Evolutionary conservation across 2,329 filamentous ascomycete genomes (phyloP).

Genomic region (Fusarium torulosum): DNA sequence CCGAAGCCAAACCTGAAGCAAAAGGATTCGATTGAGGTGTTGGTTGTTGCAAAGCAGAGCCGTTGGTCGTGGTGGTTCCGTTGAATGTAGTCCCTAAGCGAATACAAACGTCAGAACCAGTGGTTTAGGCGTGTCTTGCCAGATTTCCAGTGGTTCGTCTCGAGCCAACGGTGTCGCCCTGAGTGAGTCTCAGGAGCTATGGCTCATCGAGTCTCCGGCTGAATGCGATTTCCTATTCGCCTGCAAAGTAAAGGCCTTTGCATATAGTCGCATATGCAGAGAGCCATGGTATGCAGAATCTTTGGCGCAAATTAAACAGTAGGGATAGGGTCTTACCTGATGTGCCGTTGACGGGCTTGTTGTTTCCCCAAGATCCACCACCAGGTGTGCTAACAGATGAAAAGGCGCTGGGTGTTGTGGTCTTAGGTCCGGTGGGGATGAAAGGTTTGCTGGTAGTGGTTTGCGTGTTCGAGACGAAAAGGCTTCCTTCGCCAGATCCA

Average conservation of each 20-base stretch:
- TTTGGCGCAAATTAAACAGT: slow-evolving; percentile 42
- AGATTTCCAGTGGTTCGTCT: slow-evolving; percentile 49
- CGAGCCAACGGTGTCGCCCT: slow-evolving; percentile 40
- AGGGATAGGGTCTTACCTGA: slow-evolving; percentile 45
- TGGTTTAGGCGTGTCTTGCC: slow-evolving; percentile 46
- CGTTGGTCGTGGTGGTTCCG: slow-evolving; percentile 33
- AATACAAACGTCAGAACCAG: slow-evolving; percentile 49
- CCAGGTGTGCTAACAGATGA: slow-evolving; percentile 22
- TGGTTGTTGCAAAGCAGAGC: slow-evolving; percentile 36
- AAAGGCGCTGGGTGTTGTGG: slow-evolving; percentile 27
- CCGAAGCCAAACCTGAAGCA: slow-evolving; percentile 19
- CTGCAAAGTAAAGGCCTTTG: slow-evolving; percentile 33
- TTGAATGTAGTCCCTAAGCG: slow-evolving; percentile 47
- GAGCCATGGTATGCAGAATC: slow-evolving; percentile 42
- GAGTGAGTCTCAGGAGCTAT: slow-evolving; percentile 33
- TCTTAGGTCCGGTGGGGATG: slow-evolving; percentile 17
- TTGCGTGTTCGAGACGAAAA: slow-evolving; percentile 47
- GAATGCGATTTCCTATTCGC: slow-evolving; percentile 44
- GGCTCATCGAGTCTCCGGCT: slow-evolving; percentile 47
- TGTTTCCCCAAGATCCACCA: slow-evolving; percentile 19
- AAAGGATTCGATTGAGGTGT: slow-evolving; percentile 44
- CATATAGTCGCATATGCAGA: slow-evolving; percentile 23
- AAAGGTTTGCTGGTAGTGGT: slow-evolving; percentile 10
- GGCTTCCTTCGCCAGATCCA: slow-evolving; percentile 45
- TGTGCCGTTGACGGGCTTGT: slow-evolving; percentile 25